Conservation (phyloP, 352 stramenopile species). For the Phytophthora pseudosyringae region DNA sequence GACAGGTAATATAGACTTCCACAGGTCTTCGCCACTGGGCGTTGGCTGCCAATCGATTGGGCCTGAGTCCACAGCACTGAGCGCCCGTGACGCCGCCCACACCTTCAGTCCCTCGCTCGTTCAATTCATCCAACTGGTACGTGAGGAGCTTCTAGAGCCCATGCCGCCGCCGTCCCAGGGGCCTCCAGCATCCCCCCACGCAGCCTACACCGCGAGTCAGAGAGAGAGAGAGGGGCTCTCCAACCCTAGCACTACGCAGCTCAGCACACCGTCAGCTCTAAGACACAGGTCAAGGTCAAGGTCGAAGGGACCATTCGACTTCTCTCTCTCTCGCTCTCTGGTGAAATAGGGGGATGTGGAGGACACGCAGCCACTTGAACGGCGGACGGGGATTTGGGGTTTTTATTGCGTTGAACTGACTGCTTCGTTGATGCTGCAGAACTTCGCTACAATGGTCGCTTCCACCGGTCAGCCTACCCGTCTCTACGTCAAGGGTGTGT, state of each 20-base stretch:
- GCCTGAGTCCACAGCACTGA: conserved; percentile 33
- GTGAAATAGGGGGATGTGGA: conserved; percentile 1
- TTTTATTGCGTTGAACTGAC: conserved; percentile 17
- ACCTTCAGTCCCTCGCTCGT: conserved; percentile 89
- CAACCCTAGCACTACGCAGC: conserved; percentile 10
- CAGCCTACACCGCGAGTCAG: conserved; percentile 2
- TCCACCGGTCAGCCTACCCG: conserved; percentile 92
- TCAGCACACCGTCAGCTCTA: conserved; percentile 4
- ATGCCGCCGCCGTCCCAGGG: conserved; percentile 9
- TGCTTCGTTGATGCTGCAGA: conserved; percentile 46
- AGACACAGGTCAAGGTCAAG: conserved; percentile 8
- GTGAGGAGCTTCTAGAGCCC: conserved; percentile 29
- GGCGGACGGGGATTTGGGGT: not conserved
- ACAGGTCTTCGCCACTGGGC: conserved; percentile 39
- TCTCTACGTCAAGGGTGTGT: conserved; percentile 99
- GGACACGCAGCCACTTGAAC: conserved; percentile 10
- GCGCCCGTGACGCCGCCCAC: conserved; percentile 45
- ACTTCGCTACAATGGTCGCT: conserved; percentile 90
- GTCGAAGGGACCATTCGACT: not conserved
- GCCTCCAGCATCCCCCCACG: not conserved
- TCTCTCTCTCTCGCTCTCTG: not conserved
- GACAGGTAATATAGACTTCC: conserved; percentile 29
- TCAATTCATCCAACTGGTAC: conserved; percentile 90
- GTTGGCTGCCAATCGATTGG: conserved; percentile 83
- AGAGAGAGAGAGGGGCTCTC: conserved; percentile 2